phyloP scores from a whole-genome alignment of 179 eudicot species.

The Spergularia azorica region DNA sequence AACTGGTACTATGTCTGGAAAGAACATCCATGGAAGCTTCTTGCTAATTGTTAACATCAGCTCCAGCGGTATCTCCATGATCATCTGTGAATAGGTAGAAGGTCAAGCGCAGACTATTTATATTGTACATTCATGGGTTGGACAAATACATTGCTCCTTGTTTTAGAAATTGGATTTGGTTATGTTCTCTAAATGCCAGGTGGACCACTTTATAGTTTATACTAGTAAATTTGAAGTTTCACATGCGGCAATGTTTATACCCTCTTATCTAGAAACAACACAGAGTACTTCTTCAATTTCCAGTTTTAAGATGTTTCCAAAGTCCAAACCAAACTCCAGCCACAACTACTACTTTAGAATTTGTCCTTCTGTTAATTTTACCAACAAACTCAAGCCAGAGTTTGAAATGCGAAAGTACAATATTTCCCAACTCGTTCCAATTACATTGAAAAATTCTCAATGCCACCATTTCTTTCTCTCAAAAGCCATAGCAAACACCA shows the following conservation, averaged over 20 bases:
- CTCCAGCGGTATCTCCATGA: conserved; percentile 97
- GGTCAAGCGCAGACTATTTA: conserved; percentile 4
- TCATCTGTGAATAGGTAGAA: conserved; percentile 51
- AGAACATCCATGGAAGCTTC: conserved; percentile 97
- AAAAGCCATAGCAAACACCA: background rate
- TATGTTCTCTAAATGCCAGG: background rate
- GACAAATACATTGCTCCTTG: background rate
- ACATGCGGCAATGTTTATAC: background rate
- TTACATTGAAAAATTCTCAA: background rate
- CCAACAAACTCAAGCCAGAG: background rate
- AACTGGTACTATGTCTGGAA: conserved; percentile 87
- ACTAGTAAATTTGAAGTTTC: background rate
- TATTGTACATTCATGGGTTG: background rate
- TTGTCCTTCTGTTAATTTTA: background rate
- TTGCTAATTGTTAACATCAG: conserved; percentile 91
- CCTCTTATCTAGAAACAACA: background rate
- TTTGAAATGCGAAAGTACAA: background rate
- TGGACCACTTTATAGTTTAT: background rate
- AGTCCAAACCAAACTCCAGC: background rate
- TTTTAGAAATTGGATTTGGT: background rate
- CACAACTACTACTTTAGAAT: background rate
- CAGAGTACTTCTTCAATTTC: background rate
- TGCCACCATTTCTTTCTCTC: background rate
- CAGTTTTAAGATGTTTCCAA: background rate
- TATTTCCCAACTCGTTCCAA: background rate